A percentile compares a stretch with the other conserved stretches of the same genome.
These are phyloP conservation scores for Lichtheimia ornata DNA, from an alignment of 371 early-diverging fungal species.

Conservation along the genomic window DNA sequence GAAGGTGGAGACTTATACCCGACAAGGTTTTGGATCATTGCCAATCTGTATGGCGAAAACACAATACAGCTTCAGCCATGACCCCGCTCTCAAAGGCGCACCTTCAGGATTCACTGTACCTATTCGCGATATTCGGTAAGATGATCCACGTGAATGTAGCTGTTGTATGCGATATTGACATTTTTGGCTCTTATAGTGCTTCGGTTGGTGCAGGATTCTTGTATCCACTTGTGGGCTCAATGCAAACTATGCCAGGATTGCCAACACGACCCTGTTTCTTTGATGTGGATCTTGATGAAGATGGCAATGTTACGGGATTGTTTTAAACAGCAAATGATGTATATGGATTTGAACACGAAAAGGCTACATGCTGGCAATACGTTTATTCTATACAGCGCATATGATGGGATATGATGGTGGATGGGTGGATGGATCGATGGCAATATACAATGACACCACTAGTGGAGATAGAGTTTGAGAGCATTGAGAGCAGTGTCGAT, in stretches of 20 bases:
- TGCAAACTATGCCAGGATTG: slow-evolving; percentile 97
- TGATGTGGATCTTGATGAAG: slow-evolving; percentile 93
- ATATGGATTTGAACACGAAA: neutral
- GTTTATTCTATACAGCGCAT: too few relatives aligned
- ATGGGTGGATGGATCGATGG: too few relatives aligned
- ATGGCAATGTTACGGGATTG: slow-evolving; percentile 82
- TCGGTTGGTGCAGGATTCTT: slow-evolving; percentile 96
- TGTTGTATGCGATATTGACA: neutral
- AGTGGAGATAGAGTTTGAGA: slow-evolving; percentile 4
- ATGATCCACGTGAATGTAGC: neutral
- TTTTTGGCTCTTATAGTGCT: neutral
- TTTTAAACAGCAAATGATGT: slow-evolving; percentile 55
- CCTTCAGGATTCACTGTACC: slow-evolving; percentile 92
- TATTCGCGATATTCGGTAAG: slow-evolving; percentile 77
- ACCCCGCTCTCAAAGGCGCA: slow-evolving; percentile 88
- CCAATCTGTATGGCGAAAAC: slow-evolving; percentile 99
- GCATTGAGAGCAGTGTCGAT: slow-evolving; percentile 15
- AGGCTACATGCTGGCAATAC: neutral
- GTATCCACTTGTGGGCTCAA: slow-evolving; percentile 92
- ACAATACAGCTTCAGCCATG: slow-evolving; percentile 88
- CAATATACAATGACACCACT: neutral
- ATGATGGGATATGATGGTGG: too few relatives aligned
- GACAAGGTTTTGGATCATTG: slow-evolving; percentile 79
- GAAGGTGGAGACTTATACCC: slow-evolving; percentile 82
- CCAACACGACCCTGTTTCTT: slow-evolving; percentile 96